These are phyloP conservation scores for Prunus campanulata DNA, from an alignment of 306 rosid species.

Conservation along the genomic window DNA sequence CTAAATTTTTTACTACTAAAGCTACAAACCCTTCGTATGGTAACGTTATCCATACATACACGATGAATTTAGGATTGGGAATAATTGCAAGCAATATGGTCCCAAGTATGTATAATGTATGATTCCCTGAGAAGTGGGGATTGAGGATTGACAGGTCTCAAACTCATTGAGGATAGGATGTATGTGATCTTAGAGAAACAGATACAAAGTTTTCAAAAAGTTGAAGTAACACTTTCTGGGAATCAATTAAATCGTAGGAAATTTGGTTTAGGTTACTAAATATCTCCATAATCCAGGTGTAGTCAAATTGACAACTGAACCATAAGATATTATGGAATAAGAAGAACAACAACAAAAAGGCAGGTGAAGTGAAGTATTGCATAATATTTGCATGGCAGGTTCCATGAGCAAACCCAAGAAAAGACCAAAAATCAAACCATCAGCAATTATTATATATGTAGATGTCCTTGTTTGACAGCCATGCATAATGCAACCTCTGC, in stretches of 20 bases:
- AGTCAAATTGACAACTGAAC: too few species aligned
- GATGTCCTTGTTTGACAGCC: slow-evolving; percentile 10
- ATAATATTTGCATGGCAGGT: background rate
- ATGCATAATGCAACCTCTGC: background rate
- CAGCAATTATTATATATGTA: background rate
- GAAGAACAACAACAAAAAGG: background rate
- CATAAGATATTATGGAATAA: background rate
- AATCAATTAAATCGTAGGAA: background rate
- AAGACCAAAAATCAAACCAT: background rate
- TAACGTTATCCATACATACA: too few species aligned
- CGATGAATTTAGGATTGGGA: background rate
- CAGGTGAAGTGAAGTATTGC: background rate
- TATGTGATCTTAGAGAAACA: background rate
- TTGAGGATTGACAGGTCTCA: background rate
- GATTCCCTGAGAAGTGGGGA: background rate
- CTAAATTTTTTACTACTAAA: too few species aligned
- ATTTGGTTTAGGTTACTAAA: too few species aligned
- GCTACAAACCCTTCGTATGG: too few species aligned
- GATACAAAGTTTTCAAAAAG: background rate
- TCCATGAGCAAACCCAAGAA: background rate
- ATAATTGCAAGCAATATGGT: background rate
- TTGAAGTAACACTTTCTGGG: background rate
- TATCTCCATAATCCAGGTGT: too few species aligned
- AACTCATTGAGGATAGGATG: background rate
- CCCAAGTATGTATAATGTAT: background rate